Base-by-base conservation (phyloP, 495 filamentous ascomycete species). In the Acidomyces sp. region DNA sequence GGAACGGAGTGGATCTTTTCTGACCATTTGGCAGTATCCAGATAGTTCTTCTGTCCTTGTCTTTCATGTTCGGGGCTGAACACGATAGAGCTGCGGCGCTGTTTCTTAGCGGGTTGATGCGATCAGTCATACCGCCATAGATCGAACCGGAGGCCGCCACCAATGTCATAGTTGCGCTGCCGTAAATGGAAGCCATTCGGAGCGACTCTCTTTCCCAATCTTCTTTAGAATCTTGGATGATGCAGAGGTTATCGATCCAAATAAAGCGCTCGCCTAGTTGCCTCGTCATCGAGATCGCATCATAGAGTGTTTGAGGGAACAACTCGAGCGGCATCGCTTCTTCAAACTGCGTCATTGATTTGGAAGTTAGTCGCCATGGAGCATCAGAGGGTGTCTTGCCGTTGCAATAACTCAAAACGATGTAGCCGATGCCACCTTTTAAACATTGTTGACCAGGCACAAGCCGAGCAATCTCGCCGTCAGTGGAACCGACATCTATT, bases 201-300 rank as follows among this genome's bases (percentile, higher is more conserved):
- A 22, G 19, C 7, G 41, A 41, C 41, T 44, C 41, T 12, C 22
- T 10, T 3, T 10, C 3, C 41, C 41, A 44, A 24, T 44, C 41
- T 12, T 43, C 7, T 13, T 20, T 17, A n/a, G 7, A 12, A 11
- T 36, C 30, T 21, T 42, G 39, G 13, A 42, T 17, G 13, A 42
- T 42, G 39, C 39, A 42, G 15, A 42, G 15, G 3, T 22, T 12
- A 23, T 42, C 39, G 28, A 42, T 36, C 39, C 39, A 42, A 23
- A 42, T 36, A 19, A 33, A 42, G 4, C n/a, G 26, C 10, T 34
- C 12, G 6, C 13, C 11, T 6, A 42, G 27, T 4, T 20, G 11
- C 15, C 39, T 36, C 11, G n/a, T n/a, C 13, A 13, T 19, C 28
- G 15, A 18, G 25, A 42, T 35, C 13, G 27, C 39, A 42, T 42